phyloP scores from a whole-genome alignment of 2,329 filamentous ascomycete genomes.

The Endothia cerciana region DNA sequence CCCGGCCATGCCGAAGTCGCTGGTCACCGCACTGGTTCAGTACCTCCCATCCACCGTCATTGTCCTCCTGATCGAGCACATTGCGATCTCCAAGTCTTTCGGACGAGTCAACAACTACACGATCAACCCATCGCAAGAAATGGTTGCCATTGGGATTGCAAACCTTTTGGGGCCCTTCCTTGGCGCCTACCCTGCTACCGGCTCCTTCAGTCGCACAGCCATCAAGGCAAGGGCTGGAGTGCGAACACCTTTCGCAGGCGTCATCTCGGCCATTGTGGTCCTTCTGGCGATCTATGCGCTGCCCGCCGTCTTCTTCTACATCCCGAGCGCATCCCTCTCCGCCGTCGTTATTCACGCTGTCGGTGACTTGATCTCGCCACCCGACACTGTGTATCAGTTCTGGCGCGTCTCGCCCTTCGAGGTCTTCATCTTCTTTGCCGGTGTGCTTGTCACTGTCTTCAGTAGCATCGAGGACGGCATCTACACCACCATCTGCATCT shows the following conservation, averaged over 20 bases:
- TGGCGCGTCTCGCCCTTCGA: slow-evolving; percentile 92
- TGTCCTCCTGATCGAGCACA: slow-evolving; percentile 95
- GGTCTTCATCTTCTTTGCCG: slow-evolving; percentile 88
- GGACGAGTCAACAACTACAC: slow-evolving; percentile 94
- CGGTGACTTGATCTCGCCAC: slow-evolving; percentile 86
- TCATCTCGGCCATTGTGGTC: slow-evolving; percentile 85
- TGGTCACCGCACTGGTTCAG: slow-evolving; percentile 70
- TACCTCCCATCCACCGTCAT: slow-evolving; percentile 87
- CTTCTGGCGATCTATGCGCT: slow-evolving; percentile 89
- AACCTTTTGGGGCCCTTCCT: slow-evolving; percentile 92
- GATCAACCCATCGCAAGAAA: slow-evolving; percentile 93
- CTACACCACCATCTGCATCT: slow-evolving; percentile 81
- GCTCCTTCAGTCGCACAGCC: slow-evolving; percentile 93
- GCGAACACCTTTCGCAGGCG: slow-evolving; percentile 84
- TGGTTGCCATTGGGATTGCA: slow-evolving; percentile 89
- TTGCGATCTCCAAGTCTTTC: slow-evolving; percentile 96
- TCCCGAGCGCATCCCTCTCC: slow-evolving; percentile 77
- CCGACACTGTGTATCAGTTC: slow-evolving; percentile 91
- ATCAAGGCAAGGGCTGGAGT: slow-evolving; percentile 98
- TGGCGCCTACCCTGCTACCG: slow-evolving; percentile 88
- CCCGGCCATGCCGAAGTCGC: slow-evolving; percentile 66
- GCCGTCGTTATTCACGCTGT: slow-evolving; percentile 97
- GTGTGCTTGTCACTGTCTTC: slow-evolving; percentile 90
- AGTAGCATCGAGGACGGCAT: slow-evolving; percentile 88
- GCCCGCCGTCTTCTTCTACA: slow-evolving; percentile 90